Evolutionary conservation across 495 filamentous ascomycete genomes (phyloP).

Genomic region (Chaetomium fimeti): DNA sequence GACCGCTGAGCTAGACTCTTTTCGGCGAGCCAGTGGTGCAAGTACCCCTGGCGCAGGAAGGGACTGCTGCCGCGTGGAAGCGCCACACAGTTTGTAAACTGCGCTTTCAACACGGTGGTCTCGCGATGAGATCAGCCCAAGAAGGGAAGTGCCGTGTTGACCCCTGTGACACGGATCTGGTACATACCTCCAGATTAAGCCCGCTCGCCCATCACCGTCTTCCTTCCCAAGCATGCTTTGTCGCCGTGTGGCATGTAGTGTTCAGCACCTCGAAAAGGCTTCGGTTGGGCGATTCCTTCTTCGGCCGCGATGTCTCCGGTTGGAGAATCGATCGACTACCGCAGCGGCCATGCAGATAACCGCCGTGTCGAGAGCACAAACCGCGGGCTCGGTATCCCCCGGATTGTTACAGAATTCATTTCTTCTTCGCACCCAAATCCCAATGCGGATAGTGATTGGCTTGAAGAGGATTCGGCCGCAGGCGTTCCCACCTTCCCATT

Average conservation of each 20-base stretch:
- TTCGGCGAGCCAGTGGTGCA: not conserved
- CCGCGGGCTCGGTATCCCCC: slow-evolving; percentile 15
- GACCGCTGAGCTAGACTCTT: not conserved
- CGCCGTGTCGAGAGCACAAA: slow-evolving; percentile 11
- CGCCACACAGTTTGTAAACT: slow-evolving; percentile 1
- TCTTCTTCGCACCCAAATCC: not conserved
- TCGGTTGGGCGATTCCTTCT: not conserved
- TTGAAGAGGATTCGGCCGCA: slow-evolving; percentile 3
- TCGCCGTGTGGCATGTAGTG: too few relatives aligned
- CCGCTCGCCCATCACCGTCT: too few relatives aligned
- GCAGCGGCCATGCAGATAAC: slow-evolving; percentile 14
- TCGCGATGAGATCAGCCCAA: slow-evolving; percentile 5
- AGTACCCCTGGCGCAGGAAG: not conserved
- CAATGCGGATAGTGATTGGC: slow-evolving; percentile 9
- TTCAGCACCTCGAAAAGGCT: too few relatives aligned
- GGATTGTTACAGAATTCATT: slow-evolving; percentile 5
- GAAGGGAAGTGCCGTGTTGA: not conserved
- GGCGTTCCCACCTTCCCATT: slow-evolving; percentile 6
- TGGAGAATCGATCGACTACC: not conserved
- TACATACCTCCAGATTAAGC: too few relatives aligned
- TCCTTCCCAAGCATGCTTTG: too few relatives aligned
- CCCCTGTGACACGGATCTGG: not conserved
- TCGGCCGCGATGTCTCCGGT: slow-evolving; percentile 14
- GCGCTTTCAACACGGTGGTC: not conserved
- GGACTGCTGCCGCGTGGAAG: slow-evolving; percentile 8